Evolutionary conservation across 2,329 filamentous ascomycete species (phyloP), one percentile per base, ranked within the genome.

Genomic region (Trichoderma simmonsii): DNA sequence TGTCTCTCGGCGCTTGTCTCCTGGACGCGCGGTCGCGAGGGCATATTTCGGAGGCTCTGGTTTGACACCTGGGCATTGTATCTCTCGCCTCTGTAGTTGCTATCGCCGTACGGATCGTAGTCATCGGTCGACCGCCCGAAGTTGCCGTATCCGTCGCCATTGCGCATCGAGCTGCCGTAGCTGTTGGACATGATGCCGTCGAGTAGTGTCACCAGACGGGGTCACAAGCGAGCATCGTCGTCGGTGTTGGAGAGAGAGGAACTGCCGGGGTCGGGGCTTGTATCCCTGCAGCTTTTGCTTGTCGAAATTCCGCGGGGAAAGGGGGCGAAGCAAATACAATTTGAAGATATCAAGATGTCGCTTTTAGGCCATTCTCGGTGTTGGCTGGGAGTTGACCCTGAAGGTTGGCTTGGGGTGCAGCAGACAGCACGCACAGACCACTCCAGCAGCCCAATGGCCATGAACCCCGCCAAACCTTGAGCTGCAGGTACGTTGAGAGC

Each of bases 1-100:
- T 89, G 86, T 63, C 85, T 82, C 80, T 89, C 87, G 69, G 87
- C 86, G 74, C 82, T 87, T 57, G 86, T 84, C 76, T 82, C 83
- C 73, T 77, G 82, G 74, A 80, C 79, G 75, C 79, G 79, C 69
- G 79, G 74, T 70, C 82, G 76, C 36, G 82, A 82, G 30, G 80
- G 75, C 78, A 81, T 79, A 71, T 76, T 78, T 70, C 80, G 80
- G 63, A 80, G 75, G 54, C 73, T 79, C 75, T 78, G 80, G 62
- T 74, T 76, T 57, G 80, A 81, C 68, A 80, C 79, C 57, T 80
- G 82, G 39, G 43, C 43, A 4, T 70, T 70, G 75, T 83, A 85
- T 59, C 83, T 81, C 73, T 85, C 84, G 76, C 80, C 81, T 61
- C 79, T 76, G 62, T 86, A 85, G 61, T 75, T 68, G 28, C 84